Base-by-base conservation (phyloP, 2,329 filamentous ascomycete genomes). In the Albifimbria verrucaria region DNA sequence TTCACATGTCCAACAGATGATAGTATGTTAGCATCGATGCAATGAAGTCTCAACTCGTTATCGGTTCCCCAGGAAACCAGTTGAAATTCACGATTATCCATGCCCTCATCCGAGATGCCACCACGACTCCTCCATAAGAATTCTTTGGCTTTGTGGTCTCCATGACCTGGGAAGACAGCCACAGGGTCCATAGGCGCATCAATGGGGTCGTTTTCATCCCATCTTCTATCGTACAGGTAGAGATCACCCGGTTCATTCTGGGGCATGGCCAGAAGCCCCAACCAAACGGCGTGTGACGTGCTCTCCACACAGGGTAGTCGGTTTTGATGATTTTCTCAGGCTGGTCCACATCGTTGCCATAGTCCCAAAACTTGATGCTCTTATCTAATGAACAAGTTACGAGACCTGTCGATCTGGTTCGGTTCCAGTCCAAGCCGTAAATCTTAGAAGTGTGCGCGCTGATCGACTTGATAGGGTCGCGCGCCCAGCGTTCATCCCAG, bases 351-450 rank as follows among this genome's bases (percentile, higher is more conserved):
- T 84, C 77, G 18, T 81, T 76, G 51, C 62, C 68, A 61, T 92
- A 91, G 67, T 96, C 89, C 92, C 92, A 97, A 59, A 96, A 89
- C 66, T 95, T 96, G 71, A 97, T 93, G 41, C 88, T 95, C 67
- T 88, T 91, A 66, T 97, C 92, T 48, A 97, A 76, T 1, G 92
- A 96, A 69, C 92, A 97, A 3, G 92, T 97, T 6, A 91, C 85
- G 49, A 97, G 77, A 32, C 85, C 86, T 10, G 83, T 87, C 2
- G 84, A 73, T 47, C 86, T 79, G 12, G 87, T 88, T 49, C 93
- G 83, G 65, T 95, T 95, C 93, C 93, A 97, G 70, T 97, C 93
- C 28, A 97, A 78, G 24, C 93, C 93, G 66, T 97, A 97, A 55
- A 97, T 96, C 71, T 96, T 97, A 36, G 92, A 96, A 26, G 83